Percentiles rank a stretch among this genome's conserved stretches.
phyloP scores from a whole-genome alignment of 352 stramenopile species.

The Halophytophthora batemanensis region DNA sequence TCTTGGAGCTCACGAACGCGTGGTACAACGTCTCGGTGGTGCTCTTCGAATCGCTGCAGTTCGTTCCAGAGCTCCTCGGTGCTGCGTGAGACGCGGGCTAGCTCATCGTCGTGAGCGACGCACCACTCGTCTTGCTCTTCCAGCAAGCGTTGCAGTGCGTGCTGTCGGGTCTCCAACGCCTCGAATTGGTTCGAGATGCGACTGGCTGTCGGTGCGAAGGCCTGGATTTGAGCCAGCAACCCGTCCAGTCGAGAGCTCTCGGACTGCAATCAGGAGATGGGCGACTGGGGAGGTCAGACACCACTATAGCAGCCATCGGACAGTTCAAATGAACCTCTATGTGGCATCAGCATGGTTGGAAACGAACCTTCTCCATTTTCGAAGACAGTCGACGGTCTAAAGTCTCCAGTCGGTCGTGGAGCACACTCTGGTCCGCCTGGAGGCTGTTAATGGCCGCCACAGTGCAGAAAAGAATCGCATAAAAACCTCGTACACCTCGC shows the following conservation, averaged over 20 bases:
- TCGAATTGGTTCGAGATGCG: constrained; percentile 27
- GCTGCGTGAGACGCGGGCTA: no score
- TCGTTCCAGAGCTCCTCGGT: constrained; percentile 12
- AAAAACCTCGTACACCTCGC: no score
- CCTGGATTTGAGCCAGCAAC: constrained; percentile 50
- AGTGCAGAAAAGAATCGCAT: no score
- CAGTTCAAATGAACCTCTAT: no score
- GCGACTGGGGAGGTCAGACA: no score
- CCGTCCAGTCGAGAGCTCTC: constrained; percentile 44
- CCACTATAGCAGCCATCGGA: not conserved
- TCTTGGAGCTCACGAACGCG: constrained; percentile 15
- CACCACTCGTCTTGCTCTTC: constrained; percentile 4
- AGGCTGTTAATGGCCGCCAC: no score
- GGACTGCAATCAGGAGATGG: no score
- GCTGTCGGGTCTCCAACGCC: constrained; percentile 11
- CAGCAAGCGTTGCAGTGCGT: constrained; percentile 7
- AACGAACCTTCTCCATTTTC: constrained; percentile 67
- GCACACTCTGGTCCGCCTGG: constrained; percentile 39
- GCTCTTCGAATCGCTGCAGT: constrained; percentile 16
- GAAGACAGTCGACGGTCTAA: constrained; percentile 37
- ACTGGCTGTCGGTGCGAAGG: constrained; percentile 40
- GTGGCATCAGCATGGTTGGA: not conserved
- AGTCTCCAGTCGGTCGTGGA: constrained; percentile 41
- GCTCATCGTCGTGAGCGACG: constrained; percentile 4
- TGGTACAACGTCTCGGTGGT: constrained; percentile 12